A percentile compares a stretch with the other conserved stretches of the same genome.
Conservation (phyloP, 208 protist genomes). For the Acanthamoeba castellanii region DNA sequence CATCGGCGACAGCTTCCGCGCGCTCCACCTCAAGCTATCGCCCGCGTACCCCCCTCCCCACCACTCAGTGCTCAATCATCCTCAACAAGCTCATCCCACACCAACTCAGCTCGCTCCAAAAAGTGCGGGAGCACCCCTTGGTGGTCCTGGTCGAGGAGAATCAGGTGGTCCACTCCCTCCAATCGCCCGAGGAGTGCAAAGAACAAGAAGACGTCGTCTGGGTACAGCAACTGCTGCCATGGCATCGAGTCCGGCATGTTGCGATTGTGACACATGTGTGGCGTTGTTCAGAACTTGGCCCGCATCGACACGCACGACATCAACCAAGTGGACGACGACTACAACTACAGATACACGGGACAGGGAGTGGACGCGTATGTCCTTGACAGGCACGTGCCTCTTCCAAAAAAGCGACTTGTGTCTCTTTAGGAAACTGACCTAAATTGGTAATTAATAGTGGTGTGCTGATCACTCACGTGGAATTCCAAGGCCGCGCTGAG, state of each 20-base stretch:
- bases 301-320: slow-evolving; percentile 53
- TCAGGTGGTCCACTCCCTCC: neutral
- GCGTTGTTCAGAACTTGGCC: slow-evolving; percentile 29
- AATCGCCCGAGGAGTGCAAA: slow-evolving; percentile 22
- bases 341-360: neutral
- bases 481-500: slow-evolving; percentile 44
- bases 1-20: slow-evolving; percentile 34
- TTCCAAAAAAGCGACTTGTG: too few relatives aligned
- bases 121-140: neutral
- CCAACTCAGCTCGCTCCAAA: neutral
- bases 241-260: too few relatives aligned
- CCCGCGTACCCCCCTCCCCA: too few relatives aligned
- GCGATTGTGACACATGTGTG: too few relatives aligned
- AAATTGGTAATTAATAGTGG: too few relatives aligned
- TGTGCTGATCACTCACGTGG: neutral
- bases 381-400: slow-evolving; percentile 71
- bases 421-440: too few relatives aligned
- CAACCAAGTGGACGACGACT: slow-evolving; percentile 51
- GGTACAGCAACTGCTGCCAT: slow-evolving; percentile 35
- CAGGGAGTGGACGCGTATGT: slow-evolving; percentile 68
- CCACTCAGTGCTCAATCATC: too few relatives aligned
- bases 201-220: slow-evolving; percentile 54
- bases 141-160: slow-evolving; percentile 58
- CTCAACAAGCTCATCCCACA: too few relatives aligned
- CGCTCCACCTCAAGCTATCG: slow-evolving; percentile 13